A percentile compares a stretch with the other conserved stretches of the same genome.
Conservation (phyloP, 2,329 filamentous ascomycete genomes). For the Sclerotinia spermophila region DNA sequence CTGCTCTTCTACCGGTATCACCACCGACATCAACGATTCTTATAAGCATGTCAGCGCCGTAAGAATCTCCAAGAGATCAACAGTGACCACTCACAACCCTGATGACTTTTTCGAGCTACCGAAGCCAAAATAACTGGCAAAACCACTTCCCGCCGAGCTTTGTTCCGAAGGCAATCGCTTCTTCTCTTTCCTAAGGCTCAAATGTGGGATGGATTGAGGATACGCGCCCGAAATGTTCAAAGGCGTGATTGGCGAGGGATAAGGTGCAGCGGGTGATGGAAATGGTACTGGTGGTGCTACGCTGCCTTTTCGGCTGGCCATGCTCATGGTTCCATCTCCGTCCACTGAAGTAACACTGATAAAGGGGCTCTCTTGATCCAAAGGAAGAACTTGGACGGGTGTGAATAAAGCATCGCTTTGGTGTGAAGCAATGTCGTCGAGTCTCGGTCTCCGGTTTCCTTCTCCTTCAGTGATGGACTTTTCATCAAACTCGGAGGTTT, state of each 20-base stretch:
- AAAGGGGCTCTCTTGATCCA: not conserved
- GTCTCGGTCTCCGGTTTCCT: not conserved
- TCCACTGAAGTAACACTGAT: not conserved
- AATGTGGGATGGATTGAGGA: not conserved
- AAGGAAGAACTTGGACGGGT: not conserved
- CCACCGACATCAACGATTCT: not conserved
- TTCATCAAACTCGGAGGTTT: not conserved
- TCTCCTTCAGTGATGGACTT: not conserved
- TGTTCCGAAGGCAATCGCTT: not conserved
- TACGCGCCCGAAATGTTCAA: not conserved
- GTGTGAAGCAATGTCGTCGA: not conserved
- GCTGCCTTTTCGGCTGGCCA: not conserved
- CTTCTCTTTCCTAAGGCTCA: not conserved
- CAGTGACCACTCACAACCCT: constrained; percentile 6
- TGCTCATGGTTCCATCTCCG: constrained; percentile 7
- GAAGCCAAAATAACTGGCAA: constrained; percentile 18
- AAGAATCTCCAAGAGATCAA: not conserved
- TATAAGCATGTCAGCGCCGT: constrained; percentile 3
- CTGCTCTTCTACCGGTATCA: not conserved
- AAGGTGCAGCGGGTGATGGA: not conserved
- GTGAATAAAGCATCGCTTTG: constrained; percentile 1
- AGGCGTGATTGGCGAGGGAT: not conserved
- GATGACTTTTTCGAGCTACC: not conserved
- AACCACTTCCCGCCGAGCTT: not conserved
- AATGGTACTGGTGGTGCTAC: not conserved